Conservation (phyloP, 306 rosid species). For the Urtica urens region DNA sequence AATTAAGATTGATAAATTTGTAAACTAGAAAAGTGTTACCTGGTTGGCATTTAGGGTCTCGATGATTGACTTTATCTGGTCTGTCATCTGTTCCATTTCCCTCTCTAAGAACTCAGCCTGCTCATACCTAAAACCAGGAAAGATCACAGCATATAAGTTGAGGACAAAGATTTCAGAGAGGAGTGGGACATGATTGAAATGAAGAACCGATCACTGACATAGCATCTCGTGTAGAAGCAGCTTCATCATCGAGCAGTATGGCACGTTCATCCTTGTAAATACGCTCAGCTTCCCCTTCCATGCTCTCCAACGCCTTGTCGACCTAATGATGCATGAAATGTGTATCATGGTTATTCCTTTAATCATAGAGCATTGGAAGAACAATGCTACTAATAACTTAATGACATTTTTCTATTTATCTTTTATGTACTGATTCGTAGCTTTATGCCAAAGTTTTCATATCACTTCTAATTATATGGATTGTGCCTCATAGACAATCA, state of each 20-base stretch:
- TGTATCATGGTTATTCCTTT: background rate
- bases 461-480: background rate
- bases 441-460: background rate
- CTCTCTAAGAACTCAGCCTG: conserved; percentile 85
- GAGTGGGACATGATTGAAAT: background rate
- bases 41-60: conserved; percentile 80
- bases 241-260: conserved; percentile 81
- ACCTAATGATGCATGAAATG: conserved; percentile 37
- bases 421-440: background rate
- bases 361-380: too few species aligned
- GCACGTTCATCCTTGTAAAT: conserved; percentile 89
- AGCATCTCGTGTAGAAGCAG: conserved; percentile 93
- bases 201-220: conserved; percentile 46
- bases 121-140: conserved; percentile 57
- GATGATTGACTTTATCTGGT: conserved; percentile 79
- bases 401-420: background rate
- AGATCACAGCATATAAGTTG: background rate
- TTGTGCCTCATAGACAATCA: too few species aligned
- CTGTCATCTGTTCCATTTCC: conserved; percentile 92
- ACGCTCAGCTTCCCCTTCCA: conserved; percentile 88
- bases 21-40: conserved; percentile 31
- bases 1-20: background rate
- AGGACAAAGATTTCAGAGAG: background rate
- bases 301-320: conserved; percentile 80
- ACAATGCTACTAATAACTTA: background rate